These are phyloP conservation scores for Protoeuglena noctilucae DNA, from an alignment of 139 green algal genomes.

Conservation along the genomic window DNA sequence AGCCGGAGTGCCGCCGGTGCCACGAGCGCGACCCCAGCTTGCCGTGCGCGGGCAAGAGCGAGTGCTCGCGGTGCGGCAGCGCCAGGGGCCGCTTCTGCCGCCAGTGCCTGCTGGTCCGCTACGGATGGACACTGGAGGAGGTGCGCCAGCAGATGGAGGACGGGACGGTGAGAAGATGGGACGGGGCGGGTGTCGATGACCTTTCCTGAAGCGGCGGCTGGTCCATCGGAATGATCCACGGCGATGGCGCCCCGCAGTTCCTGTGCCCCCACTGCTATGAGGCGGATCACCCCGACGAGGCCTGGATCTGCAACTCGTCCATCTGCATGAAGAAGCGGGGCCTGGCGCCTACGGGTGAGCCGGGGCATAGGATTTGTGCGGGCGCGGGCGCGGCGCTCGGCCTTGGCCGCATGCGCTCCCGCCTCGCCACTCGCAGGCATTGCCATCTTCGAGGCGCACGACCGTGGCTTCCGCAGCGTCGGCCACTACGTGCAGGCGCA, in stretches of 20 bases:
- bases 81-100: constrained; percentile 42
- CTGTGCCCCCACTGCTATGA: constrained; percentile 63
- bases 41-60: constrained; percentile 48
- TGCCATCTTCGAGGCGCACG: constrained; percentile 41
- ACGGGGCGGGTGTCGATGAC: too few relatives aligned
- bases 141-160: not conserved
- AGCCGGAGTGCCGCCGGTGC: constrained; percentile 43
- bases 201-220: too few relatives aligned
- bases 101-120: constrained; percentile 44
- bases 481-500: constrained; percentile 38
- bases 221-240: too few relatives aligned
- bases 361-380: not conserved
- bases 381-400: too few relatives aligned
- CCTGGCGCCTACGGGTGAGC: constrained; percentile 39
- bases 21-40: constrained; percentile 14
- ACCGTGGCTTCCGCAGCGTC: constrained; percentile 36
- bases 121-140: constrained; percentile 31
- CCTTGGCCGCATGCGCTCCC: too few relatives aligned
- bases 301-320: constrained; percentile 58
- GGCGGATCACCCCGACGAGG: constrained; percentile 37
- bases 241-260: constrained; percentile 24
- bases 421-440: too few relatives aligned
- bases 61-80: constrained; percentile 31
- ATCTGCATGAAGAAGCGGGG: constrained; percentile 52
- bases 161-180: not conserved